Evolutionary conservation across 257 asterid genomes (phyloP), one percentile per base, ranked within the genome.

Genomic region (Mitragyna speciosa): DNA sequence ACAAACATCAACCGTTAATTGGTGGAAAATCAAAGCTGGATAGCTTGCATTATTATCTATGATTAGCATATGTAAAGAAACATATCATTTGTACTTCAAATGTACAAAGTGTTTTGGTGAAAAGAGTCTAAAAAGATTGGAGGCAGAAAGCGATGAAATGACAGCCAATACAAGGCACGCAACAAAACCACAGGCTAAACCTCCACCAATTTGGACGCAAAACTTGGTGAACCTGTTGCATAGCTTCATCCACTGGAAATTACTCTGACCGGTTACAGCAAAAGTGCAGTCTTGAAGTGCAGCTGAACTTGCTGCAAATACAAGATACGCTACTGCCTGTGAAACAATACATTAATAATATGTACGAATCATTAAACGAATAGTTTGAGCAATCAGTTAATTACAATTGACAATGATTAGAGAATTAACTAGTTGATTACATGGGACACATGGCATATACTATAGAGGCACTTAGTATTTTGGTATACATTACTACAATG

Each of bases 231-330:
- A 94, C 64, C 64, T 85, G 59, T 92, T 78, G 89, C 98, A 94
- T 3, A 88, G 4, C 70, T 94, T 90, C 94, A 87, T 88, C 98
- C 97, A 92, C 33, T 89, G 90, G 43, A 94, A 83, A 33, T 87
- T 82, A 45, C 71, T 66, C 49, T 83, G 90, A 6, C 97, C 97
- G n/a, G 83, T 86, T 10, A 94, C 48, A 48, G 97, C 98, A 2
- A 92, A 9, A 33, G 59, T 16, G 56, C 92, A 87, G 22, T 85
- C 97, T 64, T 85, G 90, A 3, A 71, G 4, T 28, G 97, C 97
- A 33, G 96, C 93, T 24, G 89, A 68, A 12, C 77, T 86, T 73
- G 83, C 77, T 12, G 81, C 96, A 43, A 92, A 91, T 12, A 88
- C 89, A 7, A 82, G 39, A 88, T 94, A 94, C 1, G 80, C 92